Percentiles rank a stretch among this genome's conserved stretches.
phyloP scores from a whole-genome alignment of 73 alveolate species.

The Tetrahymena borealis region DNA sequence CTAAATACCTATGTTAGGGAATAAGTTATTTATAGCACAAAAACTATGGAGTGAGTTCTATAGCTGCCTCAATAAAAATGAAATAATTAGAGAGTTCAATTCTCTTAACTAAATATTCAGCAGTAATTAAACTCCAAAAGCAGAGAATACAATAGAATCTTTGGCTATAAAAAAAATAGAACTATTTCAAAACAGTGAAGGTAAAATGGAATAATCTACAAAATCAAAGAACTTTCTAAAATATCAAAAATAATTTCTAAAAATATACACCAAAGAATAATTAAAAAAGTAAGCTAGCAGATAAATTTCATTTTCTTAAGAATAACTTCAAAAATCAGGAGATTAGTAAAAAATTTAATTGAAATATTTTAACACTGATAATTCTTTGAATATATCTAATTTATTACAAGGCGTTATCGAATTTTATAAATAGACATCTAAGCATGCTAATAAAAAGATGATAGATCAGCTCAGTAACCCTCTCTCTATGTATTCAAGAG shows the following conservation, averaged over 20 bases:
- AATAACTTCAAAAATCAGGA: too few relatives aligned
- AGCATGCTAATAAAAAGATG: neutral
- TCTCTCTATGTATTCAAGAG: neutral
- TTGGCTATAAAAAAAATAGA: too few relatives aligned
- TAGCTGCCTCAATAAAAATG: too few relatives aligned
- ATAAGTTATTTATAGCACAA: neutral
- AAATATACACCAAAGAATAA: too few relatives aligned
- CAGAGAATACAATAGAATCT: too few relatives aligned
- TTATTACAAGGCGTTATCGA: neutral
- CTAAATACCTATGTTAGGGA: neutral
- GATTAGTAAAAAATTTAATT: neutral
- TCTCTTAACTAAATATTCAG: neutral
- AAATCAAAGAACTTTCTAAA: too few relatives aligned
- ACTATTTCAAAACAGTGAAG: too few relatives aligned
- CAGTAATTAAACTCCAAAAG: too few relatives aligned
- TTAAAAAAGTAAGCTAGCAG: too few relatives aligned
- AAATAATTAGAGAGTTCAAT: neutral
- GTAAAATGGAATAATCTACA: too few relatives aligned
- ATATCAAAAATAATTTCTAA: too few relatives aligned
- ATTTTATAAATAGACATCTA: neutral
- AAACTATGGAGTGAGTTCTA: neutral
- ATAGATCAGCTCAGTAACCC: neutral
- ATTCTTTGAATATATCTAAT: neutral
- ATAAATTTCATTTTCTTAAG: too few relatives aligned
- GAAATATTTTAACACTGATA: neutral